phyloP scores from a whole-genome alignment of 1,139 yeast genomes.

The Scheffersomyces insectosa region DNA sequence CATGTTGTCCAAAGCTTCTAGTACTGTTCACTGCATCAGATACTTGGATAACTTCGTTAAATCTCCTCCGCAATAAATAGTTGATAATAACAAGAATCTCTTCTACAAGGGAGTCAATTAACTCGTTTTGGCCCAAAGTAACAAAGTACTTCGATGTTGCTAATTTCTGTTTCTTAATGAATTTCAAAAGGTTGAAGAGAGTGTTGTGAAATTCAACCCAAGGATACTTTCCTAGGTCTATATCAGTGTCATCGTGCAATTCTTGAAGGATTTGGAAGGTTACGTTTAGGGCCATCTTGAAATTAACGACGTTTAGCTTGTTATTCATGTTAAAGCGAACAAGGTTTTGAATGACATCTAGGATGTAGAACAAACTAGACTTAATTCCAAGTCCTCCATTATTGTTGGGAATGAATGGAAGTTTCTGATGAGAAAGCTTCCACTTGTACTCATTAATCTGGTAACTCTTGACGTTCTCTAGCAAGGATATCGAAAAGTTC shows the following conservation, averaged over 20 bases:
- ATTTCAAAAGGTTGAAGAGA: conserved; percentile 25
- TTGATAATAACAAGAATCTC: conserved; percentile 30
- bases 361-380: conserved; percentile 34
- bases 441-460: conserved; percentile 41
- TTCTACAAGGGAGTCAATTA: conserved; percentile 21
- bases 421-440: conserved; percentile 44
- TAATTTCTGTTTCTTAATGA: conserved; percentile 24
- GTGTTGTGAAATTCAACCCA: conserved; percentile 34
- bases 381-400: conserved; percentile 26
- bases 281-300: conserved; percentile 25
- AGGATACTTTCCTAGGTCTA: conserved; percentile 17
- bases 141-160: conserved; percentile 17
- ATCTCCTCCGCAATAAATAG: conserved; percentile 15
- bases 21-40: conserved; percentile 7
- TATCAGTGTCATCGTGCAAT: conserved; percentile 5
- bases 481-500: conserved; percentile 1
- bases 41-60: conserved; percentile 15
- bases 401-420: conserved; percentile 35
- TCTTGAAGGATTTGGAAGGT: conserved; percentile 22
- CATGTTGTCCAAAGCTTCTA: conserved; percentile 9
- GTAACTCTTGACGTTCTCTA: conserved; percentile 17
- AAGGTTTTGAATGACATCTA: conserved; percentile 40
- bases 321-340: conserved; percentile 42
- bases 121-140: conserved; percentile 10
- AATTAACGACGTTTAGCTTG: conserved; percentile 31